These are phyloP conservation scores for Candida suzukii DNA, from an alignment of 805 yeast species.

Conservation along the genomic window DNA sequence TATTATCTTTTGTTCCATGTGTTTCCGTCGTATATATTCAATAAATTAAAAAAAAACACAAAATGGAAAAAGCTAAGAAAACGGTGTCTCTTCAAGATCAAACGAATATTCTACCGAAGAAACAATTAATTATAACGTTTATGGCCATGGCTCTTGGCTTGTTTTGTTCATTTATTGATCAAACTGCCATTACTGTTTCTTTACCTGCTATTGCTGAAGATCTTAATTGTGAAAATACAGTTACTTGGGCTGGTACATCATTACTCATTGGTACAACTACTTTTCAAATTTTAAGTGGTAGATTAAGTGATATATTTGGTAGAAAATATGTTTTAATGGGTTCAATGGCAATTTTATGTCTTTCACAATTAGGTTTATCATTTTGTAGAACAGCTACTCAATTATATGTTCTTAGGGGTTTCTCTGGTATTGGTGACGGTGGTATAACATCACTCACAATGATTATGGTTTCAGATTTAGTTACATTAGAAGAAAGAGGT, in stretches of 20 bases:
- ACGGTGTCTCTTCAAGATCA: constrained; percentile 27
- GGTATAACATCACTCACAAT: constrained; percentile 43
- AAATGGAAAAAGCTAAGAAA: constrained; percentile 4
- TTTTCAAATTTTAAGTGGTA: constrained; percentile 46
- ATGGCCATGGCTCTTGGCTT: constrained; percentile 31
- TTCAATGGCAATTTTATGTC: constrained; percentile 30
- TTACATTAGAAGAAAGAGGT: constrained; percentile 46
- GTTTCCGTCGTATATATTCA: background rate
- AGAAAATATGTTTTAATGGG: constrained; percentile 37
- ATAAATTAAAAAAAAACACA: background rate
- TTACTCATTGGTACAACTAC: constrained; percentile 42
- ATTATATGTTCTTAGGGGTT: constrained; percentile 43
- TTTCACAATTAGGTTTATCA: constrained; percentile 44
- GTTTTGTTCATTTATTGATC: constrained; percentile 40
- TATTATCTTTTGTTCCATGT: background rate
- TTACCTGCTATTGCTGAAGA: constrained; percentile 42
- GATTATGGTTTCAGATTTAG: constrained; percentile 49
- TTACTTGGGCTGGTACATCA: constrained; percentile 57
- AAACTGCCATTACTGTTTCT: constrained; percentile 41
- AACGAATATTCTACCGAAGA: constrained; percentile 31
- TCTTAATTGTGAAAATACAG: constrained; percentile 31
- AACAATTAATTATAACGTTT: constrained; percentile 30
- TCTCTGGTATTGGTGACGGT: constrained; percentile 52
- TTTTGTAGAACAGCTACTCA: constrained; percentile 42
- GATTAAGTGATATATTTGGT: constrained; percentile 50